Evolutionary conservation across 805 yeast genomes (phyloP).

Genomic region (Metschnikowia kunwiensis): DNA sequence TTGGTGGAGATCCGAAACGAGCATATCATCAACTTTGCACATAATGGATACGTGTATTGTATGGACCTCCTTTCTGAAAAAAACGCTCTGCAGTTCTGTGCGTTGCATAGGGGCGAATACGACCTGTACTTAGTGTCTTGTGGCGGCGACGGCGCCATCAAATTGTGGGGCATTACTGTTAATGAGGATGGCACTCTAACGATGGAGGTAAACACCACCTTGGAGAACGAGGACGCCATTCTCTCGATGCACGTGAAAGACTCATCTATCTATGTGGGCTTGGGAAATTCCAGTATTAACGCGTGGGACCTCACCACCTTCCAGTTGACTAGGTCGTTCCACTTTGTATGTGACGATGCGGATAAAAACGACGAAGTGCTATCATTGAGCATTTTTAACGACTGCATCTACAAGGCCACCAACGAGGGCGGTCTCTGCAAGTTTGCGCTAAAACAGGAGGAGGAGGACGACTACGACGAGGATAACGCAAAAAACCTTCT

Average conservation of each 20-base stretch:
- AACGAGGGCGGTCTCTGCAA: constrained; percentile 40
- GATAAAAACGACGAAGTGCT: constrained; percentile 40
- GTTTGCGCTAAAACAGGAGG: constrained; percentile 23
- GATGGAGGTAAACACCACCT: constrained; percentile 9
- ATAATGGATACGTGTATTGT: constrained; percentile 84
- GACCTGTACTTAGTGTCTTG: constrained; percentile 41
- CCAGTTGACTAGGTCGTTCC: constrained; percentile 56
- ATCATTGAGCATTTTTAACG: constrained; percentile 53
- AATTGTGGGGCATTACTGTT: constrained; percentile 61
- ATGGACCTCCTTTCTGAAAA: constrained; percentile 37
- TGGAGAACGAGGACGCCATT: constrained; percentile 68
- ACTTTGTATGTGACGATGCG: constrained; percentile 19
- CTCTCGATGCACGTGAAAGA: constrained; percentile 63
- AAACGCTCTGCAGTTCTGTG: constrained; percentile 19
- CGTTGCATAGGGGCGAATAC: constrained; percentile 18
- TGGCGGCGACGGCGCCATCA: constrained; percentile 90
- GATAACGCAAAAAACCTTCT: constrained; percentile 3
- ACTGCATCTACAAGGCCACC: constrained; percentile 63
- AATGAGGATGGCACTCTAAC: constrained; percentile 8
- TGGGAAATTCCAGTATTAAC: constrained; percentile 68
- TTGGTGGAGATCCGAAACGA: constrained; percentile 65
- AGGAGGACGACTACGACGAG: constrained; percentile 7
- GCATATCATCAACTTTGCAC: constrained; percentile 78
- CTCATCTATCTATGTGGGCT: constrained; percentile 79
- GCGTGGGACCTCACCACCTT: constrained; percentile 85